Evolutionary conservation across 306 rosid species (phyloP), one percentile per base, ranked within the genome.

Genomic region (Psophocarpus tetragonolobus): DNA sequence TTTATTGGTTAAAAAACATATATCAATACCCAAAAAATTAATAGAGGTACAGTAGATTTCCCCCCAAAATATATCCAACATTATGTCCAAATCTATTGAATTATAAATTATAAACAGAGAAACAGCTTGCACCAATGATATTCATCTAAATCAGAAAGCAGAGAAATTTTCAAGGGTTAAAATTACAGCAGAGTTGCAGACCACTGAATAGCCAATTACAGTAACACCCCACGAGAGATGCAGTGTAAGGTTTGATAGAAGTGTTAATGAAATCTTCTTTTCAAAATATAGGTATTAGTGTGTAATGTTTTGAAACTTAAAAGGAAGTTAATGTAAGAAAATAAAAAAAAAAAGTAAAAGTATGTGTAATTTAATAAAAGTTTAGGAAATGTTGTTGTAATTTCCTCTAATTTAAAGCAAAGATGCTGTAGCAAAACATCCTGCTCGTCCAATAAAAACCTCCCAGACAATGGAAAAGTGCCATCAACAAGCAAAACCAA

Each of bases 401-500:
- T n/a, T n/a, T n/a, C n/a, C n/a, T n/a, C n/a, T n/a, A 51, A 11
- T 20, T 42, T 23, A 63, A 44, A 24, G 45, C 61, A 69, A 60
- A 63, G 56, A 41, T 21, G 8, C 33, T 29, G 32, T 38, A 56
- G 57, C 23, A 74, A 36, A 80, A 33, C 27, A 58, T 47, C 73
- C 56, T 44, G 39, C 48, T 68, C 68, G 50, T 58, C 45, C 18
- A 15, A 21, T 29, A 21, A 18, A 30, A 65, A 41, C 44, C 63
- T 54, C 24, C 26, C 27, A 61, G 39, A 70, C 42, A 69, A 69
- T 60, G 13, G 42, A 69, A 39, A 24, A 8, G 56, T 48, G 8
- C 11, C 38, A 60, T 70, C 39, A 61, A 68, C 24, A 35, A 48
- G 60, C 60, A 68, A 81, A 75, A 48, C 56, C 62, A 76, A 27